Percentiles rank a stretch among this genome's conserved stretches.
phyloP scores from a whole-genome alignment of 208 protist species.

The Lotmaria passim region DNA sequence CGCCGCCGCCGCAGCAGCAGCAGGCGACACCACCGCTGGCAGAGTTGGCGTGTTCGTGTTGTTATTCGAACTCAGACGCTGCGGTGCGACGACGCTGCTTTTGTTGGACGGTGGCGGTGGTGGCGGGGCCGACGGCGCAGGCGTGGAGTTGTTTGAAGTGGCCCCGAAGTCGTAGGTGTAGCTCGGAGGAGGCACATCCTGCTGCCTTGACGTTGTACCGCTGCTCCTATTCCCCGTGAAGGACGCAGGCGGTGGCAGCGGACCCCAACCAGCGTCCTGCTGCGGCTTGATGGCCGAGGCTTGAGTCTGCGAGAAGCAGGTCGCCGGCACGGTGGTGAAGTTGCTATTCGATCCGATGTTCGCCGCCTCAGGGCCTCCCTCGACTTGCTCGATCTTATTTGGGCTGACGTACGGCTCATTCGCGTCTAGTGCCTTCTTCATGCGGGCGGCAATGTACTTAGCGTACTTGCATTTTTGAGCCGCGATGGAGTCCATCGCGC shows the following conservation, averaged over 20 bases:
- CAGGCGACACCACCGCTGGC: constrained; percentile 2
- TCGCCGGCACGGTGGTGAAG: constrained; percentile 22
- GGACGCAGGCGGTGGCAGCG: too few species aligned
- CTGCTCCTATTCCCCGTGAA: background rate
- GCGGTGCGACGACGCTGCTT: background rate
- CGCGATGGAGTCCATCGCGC: constrained; percentile 61
- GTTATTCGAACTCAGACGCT: background rate
- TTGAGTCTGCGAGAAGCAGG: constrained; percentile 14
- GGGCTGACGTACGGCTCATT: constrained; percentile 58
- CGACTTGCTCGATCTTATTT: constrained; percentile 42
- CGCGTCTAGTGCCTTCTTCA: constrained; percentile 73
- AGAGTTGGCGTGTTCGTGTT: background rate
- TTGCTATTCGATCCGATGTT: background rate
- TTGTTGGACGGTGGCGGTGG: background rate
- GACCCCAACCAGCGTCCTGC: background rate
- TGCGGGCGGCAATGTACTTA: constrained; percentile 72
- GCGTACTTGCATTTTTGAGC: constrained; percentile 80
- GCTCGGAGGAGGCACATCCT: constrained; percentile 10
- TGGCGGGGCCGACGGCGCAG: background rate
- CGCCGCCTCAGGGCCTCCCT: constrained; percentile 11
- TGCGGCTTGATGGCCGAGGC: background rate
- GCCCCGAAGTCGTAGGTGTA: constrained; percentile 10
- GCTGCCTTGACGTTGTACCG: background rate
- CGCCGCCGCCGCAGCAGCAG: background rate
- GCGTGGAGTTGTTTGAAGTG: background rate